phyloP scores from a whole-genome alignment of 331 rosid species.

The Telfairia occidentalis region DNA sequence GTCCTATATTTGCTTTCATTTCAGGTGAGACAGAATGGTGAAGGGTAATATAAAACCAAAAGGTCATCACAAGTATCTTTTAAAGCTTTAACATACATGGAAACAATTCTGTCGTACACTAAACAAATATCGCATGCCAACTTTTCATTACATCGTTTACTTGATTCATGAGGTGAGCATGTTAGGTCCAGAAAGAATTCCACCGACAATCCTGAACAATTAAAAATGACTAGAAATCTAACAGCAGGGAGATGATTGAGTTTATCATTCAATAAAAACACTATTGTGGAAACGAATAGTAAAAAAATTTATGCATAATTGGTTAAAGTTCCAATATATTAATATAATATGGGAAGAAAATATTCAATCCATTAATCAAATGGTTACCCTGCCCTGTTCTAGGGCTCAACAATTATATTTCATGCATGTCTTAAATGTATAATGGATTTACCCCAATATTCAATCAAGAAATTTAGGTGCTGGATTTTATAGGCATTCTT shows the following conservation, averaged over 20 bases:
- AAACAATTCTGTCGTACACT: neutral
- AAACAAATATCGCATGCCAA: neutral
- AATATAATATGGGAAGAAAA: neutral
- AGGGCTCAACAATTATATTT: neutral
- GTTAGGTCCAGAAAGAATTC: neutral
- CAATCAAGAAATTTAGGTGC: neutral
- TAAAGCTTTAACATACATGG: neutral
- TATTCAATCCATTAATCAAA: neutral
- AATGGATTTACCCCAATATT: neutral
- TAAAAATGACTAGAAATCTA: conserved; percentile 1
- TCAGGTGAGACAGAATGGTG: neutral
- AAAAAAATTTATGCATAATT: neutral
- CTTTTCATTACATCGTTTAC: neutral
- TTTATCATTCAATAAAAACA: neutral
- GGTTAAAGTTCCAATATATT: neutral
- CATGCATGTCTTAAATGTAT: too few relatives aligned
- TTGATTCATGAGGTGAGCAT: neutral
- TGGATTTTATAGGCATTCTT: neutral
- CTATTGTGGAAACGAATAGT: neutral
- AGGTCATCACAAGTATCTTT: neutral
- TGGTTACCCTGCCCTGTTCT: neutral
- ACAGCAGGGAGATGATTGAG: neutral
- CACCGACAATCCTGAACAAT: neutral
- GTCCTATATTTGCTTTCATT: neutral
- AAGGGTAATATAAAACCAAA: neutral